Base-by-base conservation (phyloP, 2,329 filamentous ascomycete genomes). In the Phyllosticta capitalensis region DNA sequence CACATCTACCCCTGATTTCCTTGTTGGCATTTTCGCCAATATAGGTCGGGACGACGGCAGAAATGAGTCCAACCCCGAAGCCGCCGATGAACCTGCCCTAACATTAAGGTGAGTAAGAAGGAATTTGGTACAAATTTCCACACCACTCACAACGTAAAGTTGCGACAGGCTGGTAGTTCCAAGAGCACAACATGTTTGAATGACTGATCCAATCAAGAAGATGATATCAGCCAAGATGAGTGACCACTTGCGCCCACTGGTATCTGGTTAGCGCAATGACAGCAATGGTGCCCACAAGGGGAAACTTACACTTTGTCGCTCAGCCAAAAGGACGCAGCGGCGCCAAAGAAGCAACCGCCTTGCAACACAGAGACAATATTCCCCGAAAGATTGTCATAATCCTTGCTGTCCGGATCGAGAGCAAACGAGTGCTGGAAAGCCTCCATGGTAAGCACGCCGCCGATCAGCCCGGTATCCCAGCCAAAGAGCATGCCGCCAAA, bases 1-100 rank as follows among this genome's bases (percentile, higher is more conserved):
- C 69, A 54, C 71, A 74, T 22, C 71, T 67, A 17, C 71, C 71
- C 58, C 71, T 64, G 54, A 74, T 74, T 59, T 72, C 68, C 64
- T 75, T 75, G 54, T 76, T 75, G 5, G 72, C 74, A 61, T 75
- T 76, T 62, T 77, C 75, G n/a, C 73, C 73, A 61, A 76, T 75
- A 59, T 76, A 76, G 0, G 74, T 76, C 3, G 75, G 75, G 1
- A 76, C 74, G 4, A 77, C 73, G 5, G 74, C 74, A 55, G 67
- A 70, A 30, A 76, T 74, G 45, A 76, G 62, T 1, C 75, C 75
- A 5, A 76, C 75, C 0, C 75, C 75, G 61, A 76, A 75, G 0
- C 75, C 75, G 17, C 74, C 75, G 61, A 77, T 75, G 9, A 76
- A 71, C 14, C 75, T 66, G 5, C 75, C 75, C 24, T 26, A 26